Evolutionary conservation across 164 flowering plant species (phyloP).

Genomic region (Tetracentron sinense): DNA sequence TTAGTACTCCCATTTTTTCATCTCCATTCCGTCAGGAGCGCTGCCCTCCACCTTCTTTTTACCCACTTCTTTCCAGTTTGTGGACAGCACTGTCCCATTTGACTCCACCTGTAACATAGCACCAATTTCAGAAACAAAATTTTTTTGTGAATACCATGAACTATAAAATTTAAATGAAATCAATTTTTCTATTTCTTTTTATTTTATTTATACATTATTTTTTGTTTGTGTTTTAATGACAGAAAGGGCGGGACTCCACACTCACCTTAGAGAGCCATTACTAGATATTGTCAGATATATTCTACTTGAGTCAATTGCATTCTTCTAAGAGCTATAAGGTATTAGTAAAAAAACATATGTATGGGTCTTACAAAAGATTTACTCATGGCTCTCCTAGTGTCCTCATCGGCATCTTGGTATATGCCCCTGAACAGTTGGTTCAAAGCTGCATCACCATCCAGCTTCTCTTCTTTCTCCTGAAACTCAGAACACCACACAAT

Average conservation of each 20-base stretch:
- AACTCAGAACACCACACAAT: constrained; percentile 11
- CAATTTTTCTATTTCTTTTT: too few species aligned
- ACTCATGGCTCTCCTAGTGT: constrained; percentile 83
- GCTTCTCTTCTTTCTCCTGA: constrained; percentile 96
- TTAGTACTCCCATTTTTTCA: constrained; percentile 82
- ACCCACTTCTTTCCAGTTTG: constrained; percentile 96
- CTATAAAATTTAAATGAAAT: too few species aligned
- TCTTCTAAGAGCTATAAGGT: not conserved
- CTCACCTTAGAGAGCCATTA: too few species aligned
- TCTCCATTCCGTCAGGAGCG: constrained; percentile 93
- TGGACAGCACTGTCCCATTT: constrained; percentile 90
- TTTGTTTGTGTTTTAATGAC: too few species aligned
- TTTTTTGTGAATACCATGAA: too few species aligned
- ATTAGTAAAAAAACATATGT: not conserved
- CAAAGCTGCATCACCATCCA: constrained; percentile 96
- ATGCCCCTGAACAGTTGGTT: constrained; percentile 89
- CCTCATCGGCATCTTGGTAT: constrained; percentile 87
- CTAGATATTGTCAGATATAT: too few species aligned
- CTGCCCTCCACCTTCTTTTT: constrained; percentile 79
- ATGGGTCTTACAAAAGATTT: constrained; percentile 84
- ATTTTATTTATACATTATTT: too few species aligned
- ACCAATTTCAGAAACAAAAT: not conserved
- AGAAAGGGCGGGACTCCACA: too few species aligned
- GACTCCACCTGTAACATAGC: constrained; percentile 63
- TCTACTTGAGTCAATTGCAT: too few species aligned